Conservation (phyloP, 768 basidiomycete genomes). For the Pleurotus pulmonarius region DNA sequence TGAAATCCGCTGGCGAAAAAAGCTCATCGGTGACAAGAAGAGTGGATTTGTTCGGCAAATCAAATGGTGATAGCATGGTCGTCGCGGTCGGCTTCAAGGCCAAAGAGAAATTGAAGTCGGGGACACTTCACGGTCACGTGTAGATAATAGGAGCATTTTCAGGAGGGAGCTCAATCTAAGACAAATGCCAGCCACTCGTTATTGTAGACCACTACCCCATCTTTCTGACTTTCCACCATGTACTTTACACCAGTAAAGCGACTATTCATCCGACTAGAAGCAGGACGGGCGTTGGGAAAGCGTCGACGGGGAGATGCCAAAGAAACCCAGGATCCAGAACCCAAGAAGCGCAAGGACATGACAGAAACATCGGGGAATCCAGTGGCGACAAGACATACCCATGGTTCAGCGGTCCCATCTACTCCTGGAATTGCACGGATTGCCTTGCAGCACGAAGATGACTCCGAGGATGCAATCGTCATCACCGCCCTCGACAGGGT, state of each 20-base stretch:
- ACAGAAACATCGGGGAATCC: neutral
- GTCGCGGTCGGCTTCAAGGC: neutral
- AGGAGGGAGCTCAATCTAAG: too few relatives aligned
- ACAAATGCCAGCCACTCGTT: too few relatives aligned
- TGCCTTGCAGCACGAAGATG: constrained; percentile 58
- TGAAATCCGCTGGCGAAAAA: constrained; percentile 67
- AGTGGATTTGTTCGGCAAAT: constrained; percentile 46
- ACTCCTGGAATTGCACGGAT: constrained; percentile 29
- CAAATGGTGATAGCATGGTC: constrained; percentile 49
- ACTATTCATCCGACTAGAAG: neutral
- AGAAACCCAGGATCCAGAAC: neutral
- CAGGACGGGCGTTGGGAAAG: neutral
- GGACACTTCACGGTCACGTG: neutral
- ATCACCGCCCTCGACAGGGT: constrained; percentile 55
- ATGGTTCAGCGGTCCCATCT: neutral
- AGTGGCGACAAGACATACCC: neutral
- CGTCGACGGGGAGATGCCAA: neutral
- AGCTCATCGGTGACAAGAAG: constrained; percentile 71
- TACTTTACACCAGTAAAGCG: neutral
- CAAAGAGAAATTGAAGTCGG: neutral
- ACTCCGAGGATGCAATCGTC: constrained; percentile 51
- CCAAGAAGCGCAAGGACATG: neutral
- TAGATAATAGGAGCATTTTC: too few relatives aligned
- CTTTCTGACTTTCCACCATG: too few relatives aligned
- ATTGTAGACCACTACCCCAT: too few relatives aligned